A percentile compares a stretch with the other conserved stretches of the same genome.
These are phyloP conservation scores for Claviceps digitariae DNA, from an alignment of 2,329 filamentous ascomycete species.

Conservation along the genomic window DNA sequence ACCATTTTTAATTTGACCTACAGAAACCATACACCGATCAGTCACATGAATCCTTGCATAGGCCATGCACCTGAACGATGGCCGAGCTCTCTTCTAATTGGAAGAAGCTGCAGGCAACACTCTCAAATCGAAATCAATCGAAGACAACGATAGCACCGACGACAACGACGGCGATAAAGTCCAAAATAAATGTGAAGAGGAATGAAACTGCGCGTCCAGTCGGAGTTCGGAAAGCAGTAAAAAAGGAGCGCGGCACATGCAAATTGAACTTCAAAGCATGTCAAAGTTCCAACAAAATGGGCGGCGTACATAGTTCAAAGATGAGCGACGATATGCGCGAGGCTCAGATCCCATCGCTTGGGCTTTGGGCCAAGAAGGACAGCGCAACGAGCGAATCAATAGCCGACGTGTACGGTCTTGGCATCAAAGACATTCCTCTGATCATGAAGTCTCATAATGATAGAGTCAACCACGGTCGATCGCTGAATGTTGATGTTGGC, in stretches of 20 bases:
- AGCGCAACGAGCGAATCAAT: constrained; percentile 46
- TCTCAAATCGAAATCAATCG: constrained; percentile 31
- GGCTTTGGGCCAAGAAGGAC: constrained; percentile 47
- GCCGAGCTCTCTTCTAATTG: constrained; percentile 54
- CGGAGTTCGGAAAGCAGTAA: constrained; percentile 17
- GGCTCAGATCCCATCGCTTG: constrained; percentile 38
- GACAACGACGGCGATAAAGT: constrained; percentile 12
- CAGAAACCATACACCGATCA: neutral
- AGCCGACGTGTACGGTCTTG: constrained; percentile 47
- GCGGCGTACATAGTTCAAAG: constrained; percentile 37
- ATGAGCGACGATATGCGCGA: constrained; percentile 23
- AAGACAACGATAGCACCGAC: constrained; percentile 18
- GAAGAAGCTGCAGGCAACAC: constrained; percentile 59
- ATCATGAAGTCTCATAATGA: constrained; percentile 33
- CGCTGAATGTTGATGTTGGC: constrained; percentile 53
- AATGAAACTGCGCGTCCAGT: constrained; percentile 13
- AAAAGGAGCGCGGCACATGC: constrained; percentile 2
- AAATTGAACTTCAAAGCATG: constrained; percentile 6
- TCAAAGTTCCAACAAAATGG: constrained; percentile 30
- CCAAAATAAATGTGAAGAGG: neutral
- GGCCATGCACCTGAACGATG: constrained; percentile 14
- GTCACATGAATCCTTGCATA: neutral
- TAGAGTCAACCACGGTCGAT: constrained; percentile 50
- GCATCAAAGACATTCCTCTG: constrained; percentile 32
- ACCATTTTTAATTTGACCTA: neutral